Base-by-base conservation (phyloP, 352 stramenopile genomes). In the Phytophthora colocasiae region DNA sequence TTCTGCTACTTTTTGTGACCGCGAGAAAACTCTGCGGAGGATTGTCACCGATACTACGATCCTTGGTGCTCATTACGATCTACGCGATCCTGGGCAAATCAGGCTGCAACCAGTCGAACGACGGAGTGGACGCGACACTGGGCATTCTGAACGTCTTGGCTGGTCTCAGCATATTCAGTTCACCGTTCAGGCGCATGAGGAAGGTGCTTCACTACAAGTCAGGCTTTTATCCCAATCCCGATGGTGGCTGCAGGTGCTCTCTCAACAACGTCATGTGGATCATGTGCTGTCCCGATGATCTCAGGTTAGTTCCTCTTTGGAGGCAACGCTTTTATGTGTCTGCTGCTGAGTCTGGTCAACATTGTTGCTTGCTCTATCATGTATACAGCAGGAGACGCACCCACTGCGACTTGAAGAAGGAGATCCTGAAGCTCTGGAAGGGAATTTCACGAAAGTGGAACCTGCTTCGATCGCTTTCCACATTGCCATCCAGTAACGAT, bases 241-340 rank as follows among this genome's bases (percentile, higher is more conserved):
- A 68, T 78, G 60, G 58, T 78, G 31, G 43, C 46, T 12, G 54
- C 58, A 0, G 73, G 73, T 29, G 63, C 66, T 14, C 44, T n/a
- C n/a, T 70, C 38, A 78, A 75, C 62, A 81, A 75, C 54, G 34
- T 63, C 40, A 69, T 78, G 54, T 78, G 73, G 73, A 69, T 74
- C 45, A 48, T 76, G 8, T 80, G 77, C 41, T 61, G 49, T 45
- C 65, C n/a, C 66, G 9, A 70, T 77, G 69, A 62, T 73, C 29
- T 39, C n/a, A 49, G 70, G 65, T 27, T 80, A 69, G 73, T 80
- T 80, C 60, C 49, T 80, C 4, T 75, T 77, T 34, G 64, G 40
- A 10, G 48, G 43, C 40, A 75, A 79, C 50, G 58, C 46, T n/a
- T n/a, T n/a, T n/a, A 1, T 70, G 38, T 78, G 66, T 63, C 48